Conservation (phyloP, 192 early-diverging fungal species). For the Podila epicladia region DNA sequence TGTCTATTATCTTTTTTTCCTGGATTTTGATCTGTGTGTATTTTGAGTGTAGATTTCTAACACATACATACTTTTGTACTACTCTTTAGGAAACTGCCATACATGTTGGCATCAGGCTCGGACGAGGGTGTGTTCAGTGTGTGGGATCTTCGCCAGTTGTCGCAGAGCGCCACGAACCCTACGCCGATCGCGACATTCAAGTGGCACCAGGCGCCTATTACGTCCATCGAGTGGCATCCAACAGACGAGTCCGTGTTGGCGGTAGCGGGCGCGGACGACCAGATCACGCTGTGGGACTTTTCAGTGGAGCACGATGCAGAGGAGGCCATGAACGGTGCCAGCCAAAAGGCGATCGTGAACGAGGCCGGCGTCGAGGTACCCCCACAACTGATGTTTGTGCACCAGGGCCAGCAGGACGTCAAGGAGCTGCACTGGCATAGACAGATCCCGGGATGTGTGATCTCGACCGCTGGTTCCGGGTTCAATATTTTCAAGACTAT, state of each 20-base stretch:
- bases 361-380: constrained; percentile 84
- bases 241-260: constrained; percentile 91
- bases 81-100: constrained; percentile 66
- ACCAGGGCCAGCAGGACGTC: constrained; percentile 91
- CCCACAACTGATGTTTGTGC: constrained; percentile 93
- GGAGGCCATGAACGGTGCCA: constrained; percentile 70
- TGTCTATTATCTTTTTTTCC: constrained; percentile 11
- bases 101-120: constrained; percentile 91
- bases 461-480: constrained; percentile 86
- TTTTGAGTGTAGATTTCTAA: background rate
- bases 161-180: constrained; percentile 52
- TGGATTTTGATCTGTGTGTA: background rate
- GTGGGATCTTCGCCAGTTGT: constrained; percentile 90
- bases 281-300: constrained; percentile 97
- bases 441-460: constrained; percentile 91
- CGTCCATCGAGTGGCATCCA: constrained; percentile 98
- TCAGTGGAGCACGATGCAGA: constrained; percentile 96
- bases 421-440: constrained; percentile 99
- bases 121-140: constrained; percentile 95
- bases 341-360: constrained; percentile 59
- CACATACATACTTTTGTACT: background rate
- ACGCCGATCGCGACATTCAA: constrained; percentile 91
- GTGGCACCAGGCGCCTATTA: constrained; percentile 94
- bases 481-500: constrained; percentile 99
- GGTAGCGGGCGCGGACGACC: constrained; percentile 93